Evolutionary conservation across 768 basidiomycete genomes (phyloP), one percentile per base, ranked within the genome.

Genomic region (Amanita subjunquillea): DNA sequence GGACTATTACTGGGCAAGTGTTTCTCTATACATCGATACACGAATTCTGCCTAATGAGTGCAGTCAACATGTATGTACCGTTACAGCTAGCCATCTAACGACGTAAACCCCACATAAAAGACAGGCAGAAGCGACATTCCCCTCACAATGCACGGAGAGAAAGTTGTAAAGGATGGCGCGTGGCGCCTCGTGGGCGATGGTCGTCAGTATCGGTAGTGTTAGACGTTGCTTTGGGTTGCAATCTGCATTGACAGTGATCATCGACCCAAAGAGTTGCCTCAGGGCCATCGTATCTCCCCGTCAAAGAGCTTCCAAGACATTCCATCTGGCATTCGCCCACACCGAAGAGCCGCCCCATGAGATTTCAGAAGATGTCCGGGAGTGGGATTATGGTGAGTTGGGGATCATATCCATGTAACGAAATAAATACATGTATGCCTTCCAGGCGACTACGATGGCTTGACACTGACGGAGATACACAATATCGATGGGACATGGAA

Each of bases 111-210:
- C 2, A 34, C 10, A 22, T 34, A 58, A 12, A 17, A 95, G 91
- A 96, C 93, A 3, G 94, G 94, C 40, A 76, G 76, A 32, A 77
- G 81, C 3, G 92, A 98, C 63, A 93, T 98, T 48, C 87, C 92
- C 22, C 75, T 98, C 50, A 96, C 94, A 3, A 63, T 68, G 17
- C 74, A 75, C 29, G 94, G 94, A 10, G 85, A 85, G 62, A 69
- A 77, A 50, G 79, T 87, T 61, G 78, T 95, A 54, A 74, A 71
- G 53, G 72, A 75, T 37, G 79, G 83, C 56, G 88, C 85, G 0
- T 60, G 71, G 3, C 65, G 74, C 17, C 72, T 95, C 41, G 84
- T 92, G 27, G 91, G 94, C 20, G 72, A 80, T 36, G 85, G 82
- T 55, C 80, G 91, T 91, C 62, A 66, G 89, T 75, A 40, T 6